Evolutionary conservation across 2,329 filamentous ascomycete genomes (phyloP).

Genomic region (Penicillium oxalicum): DNA sequence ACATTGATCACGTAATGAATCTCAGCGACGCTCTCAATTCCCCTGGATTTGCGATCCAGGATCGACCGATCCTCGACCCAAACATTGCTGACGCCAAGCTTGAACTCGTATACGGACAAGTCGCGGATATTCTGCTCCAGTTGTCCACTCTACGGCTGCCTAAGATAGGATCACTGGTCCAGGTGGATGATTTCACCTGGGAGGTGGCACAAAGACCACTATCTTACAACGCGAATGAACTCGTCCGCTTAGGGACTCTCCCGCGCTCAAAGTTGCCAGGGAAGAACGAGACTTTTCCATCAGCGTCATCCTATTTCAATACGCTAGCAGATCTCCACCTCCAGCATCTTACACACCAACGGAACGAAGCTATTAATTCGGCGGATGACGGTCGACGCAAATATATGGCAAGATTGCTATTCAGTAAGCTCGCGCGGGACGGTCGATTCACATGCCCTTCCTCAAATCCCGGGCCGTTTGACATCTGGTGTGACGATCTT

Average conservation of each 20-base stretch:
- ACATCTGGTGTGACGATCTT: too few species aligned
- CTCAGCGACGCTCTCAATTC: slow-evolving; percentile 7
- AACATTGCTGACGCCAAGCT: slow-evolving; percentile 31
- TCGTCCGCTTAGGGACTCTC: slow-evolving; percentile 23
- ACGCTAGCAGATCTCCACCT: too few species aligned
- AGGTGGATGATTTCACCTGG: neutral
- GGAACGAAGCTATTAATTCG: too few species aligned
- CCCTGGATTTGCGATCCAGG: neutral
- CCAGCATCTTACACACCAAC: too few species aligned
- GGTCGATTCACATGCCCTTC: neutral
- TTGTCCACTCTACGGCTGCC: slow-evolving; percentile 1
- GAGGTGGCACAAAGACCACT: slow-evolving; percentile 2
- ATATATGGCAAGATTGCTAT: too few species aligned
- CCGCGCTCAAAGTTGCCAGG: slow-evolving; percentile 15
- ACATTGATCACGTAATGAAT: neutral
- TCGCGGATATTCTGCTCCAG: slow-evolving; percentile 5
- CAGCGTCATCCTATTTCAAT: too few species aligned
- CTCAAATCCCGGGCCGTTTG: too few species aligned
- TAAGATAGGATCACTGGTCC: slow-evolving; percentile 1
- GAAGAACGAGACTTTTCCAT: too few species aligned
- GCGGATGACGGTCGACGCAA: too few species aligned
- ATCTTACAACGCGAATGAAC: slow-evolving; percentile 38
- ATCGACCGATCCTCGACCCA: slow-evolving; percentile 21
- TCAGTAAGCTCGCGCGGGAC: slow-evolving; percentile 10
- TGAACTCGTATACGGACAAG: slow-evolving; percentile 16